Base-by-base conservation (phyloP, 768 basidiomycete species). In the Hypholoma fasciculare region DNA sequence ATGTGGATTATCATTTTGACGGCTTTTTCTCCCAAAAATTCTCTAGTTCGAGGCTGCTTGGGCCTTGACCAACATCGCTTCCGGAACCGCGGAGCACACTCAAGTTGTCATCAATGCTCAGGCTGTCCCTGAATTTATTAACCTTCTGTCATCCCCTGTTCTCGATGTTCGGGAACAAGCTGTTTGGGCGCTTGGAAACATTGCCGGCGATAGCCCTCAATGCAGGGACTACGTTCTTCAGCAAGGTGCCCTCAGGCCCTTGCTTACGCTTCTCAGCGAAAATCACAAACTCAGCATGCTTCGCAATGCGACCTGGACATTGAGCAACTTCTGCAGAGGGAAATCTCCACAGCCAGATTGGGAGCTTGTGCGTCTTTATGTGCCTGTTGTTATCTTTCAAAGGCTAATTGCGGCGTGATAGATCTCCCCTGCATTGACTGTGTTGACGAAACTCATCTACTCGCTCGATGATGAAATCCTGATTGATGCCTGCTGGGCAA, bases 401-500 rank as follows among this genome's bases (percentile, higher is more conserved):
- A 40, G 30, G 54, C 57, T 65, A n/a, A 65, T 60, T 38, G 36
- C 17, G 60, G 65, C 56, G 65, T 63, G 19, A n/a, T 58, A 98
- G 96, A 98, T 99, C 69, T 94, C 94, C 7, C 97, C 97, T 17
- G 96, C 97, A 43, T 79, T 99, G 54, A 91, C 92, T n/a, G 92
- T 97, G 56, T 80, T 99, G 63, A 97, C 96, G 54, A 99, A 99
- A 76, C 78, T 99, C 66, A 98, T 99, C 74, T 98, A 98, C 77
- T 98, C 96, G 30, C 83, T 98, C 67, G 97, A 99, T 71, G 97
- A 98, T 68, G 97, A 99, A 76, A 98, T 98, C 65, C 78, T 99
- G 67, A 99, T 99, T 69, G 97, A 99, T 72, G 97, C 97, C 13
- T 99, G 97, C 81, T 99, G 97, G 97, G 97, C 97, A 26, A 96